A percentile compares a stretch with the other conserved stretches of the same genome.
These are phyloP conservation scores for Boletus subparvulus DNA, from an alignment of 768 basidiomycete species.

Conservation along the genomic window DNA sequence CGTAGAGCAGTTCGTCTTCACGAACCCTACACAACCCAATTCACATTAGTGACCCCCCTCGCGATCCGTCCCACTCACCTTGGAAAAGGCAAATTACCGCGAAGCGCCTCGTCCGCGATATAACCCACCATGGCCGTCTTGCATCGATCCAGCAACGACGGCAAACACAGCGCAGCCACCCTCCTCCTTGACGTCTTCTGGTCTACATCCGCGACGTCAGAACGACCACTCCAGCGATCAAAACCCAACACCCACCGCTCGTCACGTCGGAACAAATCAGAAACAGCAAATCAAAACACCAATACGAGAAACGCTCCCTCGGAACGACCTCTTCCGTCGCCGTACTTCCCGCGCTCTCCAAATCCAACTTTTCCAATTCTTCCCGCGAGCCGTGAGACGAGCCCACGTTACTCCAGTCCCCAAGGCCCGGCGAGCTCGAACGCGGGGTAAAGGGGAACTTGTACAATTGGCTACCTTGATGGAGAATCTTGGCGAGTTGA, in stretches of 20 bases:
- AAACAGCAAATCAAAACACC: conserved; percentile 89
- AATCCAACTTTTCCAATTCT: conserved; percentile 39
- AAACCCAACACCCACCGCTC: conserved; percentile 43
- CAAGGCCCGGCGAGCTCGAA: conserved; percentile 10
- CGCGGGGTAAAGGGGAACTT: conserved; percentile 24
- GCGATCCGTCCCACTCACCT: conserved; percentile 46
- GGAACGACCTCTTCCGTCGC: conserved; percentile 55
- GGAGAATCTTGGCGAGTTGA: conserved; percentile 68
- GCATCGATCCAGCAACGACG: conserved; percentile 77
- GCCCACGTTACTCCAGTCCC: conserved; percentile 4
- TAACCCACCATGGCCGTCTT: conserved; percentile 64
- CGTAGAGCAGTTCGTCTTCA: conserved; percentile 88
- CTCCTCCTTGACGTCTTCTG: conserved; percentile 58
- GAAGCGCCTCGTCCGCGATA: conserved; percentile 78
- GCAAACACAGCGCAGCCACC: conserved; percentile 70
- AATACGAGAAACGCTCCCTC: conserved; percentile 86
- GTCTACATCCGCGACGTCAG: conserved; percentile 41
- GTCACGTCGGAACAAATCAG: conserved; percentile 69
- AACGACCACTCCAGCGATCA: too few relatives aligned
- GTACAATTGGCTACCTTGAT: conserved; percentile 69
- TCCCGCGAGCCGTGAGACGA: conserved; percentile 17
- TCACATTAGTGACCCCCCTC: not conserved
- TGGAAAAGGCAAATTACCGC: conserved; percentile 88
- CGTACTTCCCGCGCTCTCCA: conserved; percentile 57
- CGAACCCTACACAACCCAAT: conserved; percentile 50